These are phyloP conservation scores for Cercospora zeina DNA, from an alignment of 2,329 filamentous ascomycete species.

Conservation along the genomic window DNA sequence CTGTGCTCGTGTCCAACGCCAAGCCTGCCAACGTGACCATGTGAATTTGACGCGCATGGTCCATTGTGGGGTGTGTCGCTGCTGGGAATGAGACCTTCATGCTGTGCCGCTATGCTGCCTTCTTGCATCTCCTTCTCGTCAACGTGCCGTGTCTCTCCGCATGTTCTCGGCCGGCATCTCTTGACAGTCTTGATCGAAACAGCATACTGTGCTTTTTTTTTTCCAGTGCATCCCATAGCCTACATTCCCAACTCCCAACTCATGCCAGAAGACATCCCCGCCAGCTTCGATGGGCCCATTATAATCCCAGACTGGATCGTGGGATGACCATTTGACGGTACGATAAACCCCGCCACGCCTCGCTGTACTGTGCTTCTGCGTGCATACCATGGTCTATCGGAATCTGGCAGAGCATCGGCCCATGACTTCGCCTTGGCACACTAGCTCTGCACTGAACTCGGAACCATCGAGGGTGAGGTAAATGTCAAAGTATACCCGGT, in stretches of 20 bases:
- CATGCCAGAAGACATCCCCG: not conserved
- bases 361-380: constrained; percentile 18
- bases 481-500: constrained; percentile 68
- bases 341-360: constrained; percentile 18
- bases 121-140: not conserved
- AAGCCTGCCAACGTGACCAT: constrained; percentile 10
- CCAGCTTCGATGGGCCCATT: not conserved
- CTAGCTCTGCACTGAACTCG: constrained; percentile 95
- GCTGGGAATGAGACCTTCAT: not conserved
- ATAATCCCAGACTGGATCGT: constrained; percentile 2
- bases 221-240: not conserved
- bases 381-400: constrained; percentile 47
- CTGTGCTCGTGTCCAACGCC: constrained; percentile 4
- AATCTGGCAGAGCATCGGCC: constrained; percentile 92
- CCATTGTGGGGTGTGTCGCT: not conserved
- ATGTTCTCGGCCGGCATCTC: not conserved
- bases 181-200: not conserved
- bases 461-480: constrained; percentile 95
- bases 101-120: not conserved
- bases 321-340: constrained; percentile 15
- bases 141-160: not conserved
- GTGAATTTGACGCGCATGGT: not conserved
- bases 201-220: no score
- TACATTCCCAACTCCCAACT: constrained; percentile 9
- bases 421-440: constrained; percentile 99